Base-by-base conservation (phyloP, 805 yeast species). In the Saccharomyces jurei region DNA sequence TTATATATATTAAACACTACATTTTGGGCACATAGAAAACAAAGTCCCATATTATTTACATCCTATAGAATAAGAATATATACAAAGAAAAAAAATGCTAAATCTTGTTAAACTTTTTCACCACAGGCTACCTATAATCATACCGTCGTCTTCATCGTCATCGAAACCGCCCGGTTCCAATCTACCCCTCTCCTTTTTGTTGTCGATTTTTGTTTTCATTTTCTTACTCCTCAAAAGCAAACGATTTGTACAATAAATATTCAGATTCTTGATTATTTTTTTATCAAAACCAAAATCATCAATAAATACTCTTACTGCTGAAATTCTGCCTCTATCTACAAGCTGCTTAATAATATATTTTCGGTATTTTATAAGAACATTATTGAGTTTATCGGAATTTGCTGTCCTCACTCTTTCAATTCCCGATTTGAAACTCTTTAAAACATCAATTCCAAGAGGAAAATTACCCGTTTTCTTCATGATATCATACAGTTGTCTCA, bases 71-170 rank as follows among this genome's bases (percentile, higher is more conserved):
- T 14, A 32, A n/a, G 28, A 36, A 36, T 32, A 36, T 48, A 36
- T 32, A 36, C 28, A 28, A 1, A 17, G 25, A 48, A n/a, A n/a
- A 27, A 27, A 31, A 48, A 48, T 8, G 26, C 31, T n/a, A 27
- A 14, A 3, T 48, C 4, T 48, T 17, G 6, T 21, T 29, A 48
- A 41, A 29, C 21, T 26, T 27, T 58, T 14, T 58, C 52, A 68
- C 72, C 72, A 68, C 30, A 68, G 52, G 31, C 60, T 61, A 11
- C 70, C 71, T n/a, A 65, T 57, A 27, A 67, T 56, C 61, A 64
- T 62, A 52, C 57, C 62, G 22, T 66, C 70, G 44, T 66, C 71
- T 46, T 62, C 66, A 53, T 58, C 59, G 3, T 58, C 63, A 52
- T 67, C 69, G 49, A 58, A 61, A 13, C 55, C 50, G 32, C 22